Evolutionary conservation across 1,284 basidiomycete species (phyloP), one percentile per base, ranked within the genome.

Genomic region (Leccinum brunneo-olivaceum): DNA sequence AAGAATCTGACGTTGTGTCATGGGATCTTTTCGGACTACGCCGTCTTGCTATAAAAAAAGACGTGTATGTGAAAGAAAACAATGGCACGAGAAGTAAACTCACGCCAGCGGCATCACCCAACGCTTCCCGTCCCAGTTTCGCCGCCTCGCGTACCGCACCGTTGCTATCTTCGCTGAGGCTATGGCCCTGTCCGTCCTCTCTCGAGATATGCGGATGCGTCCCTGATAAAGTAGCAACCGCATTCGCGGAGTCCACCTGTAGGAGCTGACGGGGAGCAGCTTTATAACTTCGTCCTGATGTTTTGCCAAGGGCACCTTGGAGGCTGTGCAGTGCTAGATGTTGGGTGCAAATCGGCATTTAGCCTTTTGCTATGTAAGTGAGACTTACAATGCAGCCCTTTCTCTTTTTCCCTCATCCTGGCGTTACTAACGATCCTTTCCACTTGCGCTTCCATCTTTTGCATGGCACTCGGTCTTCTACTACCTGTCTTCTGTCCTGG

Each of bases 381-480:
- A n/a, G 16, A 67, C 75, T 57, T 52, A 87, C 83, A 82, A 53
- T 81, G 74, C 34, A 79, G 53, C 11, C 81, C 81, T 59, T 86
- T 89, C 58, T 88, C 84, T 64, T 82, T 85, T 62, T 92, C 88
- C 52, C 89, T 77, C 63, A 88, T 74, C 53, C 91, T 81, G 3
- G 93, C 90, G 61, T 89, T 92, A 56, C 85, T 92, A 15, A 99
- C 93, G 51, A 99, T 90, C 47, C 95, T 74, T 68, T 98, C 94
- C 11, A 99, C 95, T 62, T 99, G 95, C 49, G 90, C 83, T 54
- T 95, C 90, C 89, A 99, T 94, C 48, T 90, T 79, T 57, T 94
- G 87, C 90, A 98, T 94, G 0, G 94, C 95, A 60, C 84, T 95
- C 37, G 90, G 91, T 50, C 92, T 73, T 48, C 88, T 77, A 36